These are phyloP conservation scores for Amaranthus tricolor DNA, from an alignment of 179 eudicot genomes.

Conservation along the genomic window DNA sequence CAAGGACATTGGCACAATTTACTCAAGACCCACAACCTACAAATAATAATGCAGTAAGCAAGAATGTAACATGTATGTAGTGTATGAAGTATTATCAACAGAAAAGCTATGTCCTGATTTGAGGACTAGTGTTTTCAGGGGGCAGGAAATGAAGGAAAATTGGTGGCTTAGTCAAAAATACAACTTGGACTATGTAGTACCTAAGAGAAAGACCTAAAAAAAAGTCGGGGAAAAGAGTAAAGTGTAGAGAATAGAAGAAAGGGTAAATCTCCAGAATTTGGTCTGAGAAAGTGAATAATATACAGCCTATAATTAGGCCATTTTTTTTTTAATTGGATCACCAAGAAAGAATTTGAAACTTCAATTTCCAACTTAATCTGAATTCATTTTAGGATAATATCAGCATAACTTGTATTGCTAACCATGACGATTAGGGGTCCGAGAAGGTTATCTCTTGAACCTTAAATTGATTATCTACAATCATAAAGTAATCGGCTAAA, in stretches of 20 bases:
- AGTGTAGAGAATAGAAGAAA: slow-evolving; percentile 5
- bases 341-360: no score
- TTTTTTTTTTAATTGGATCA: no score
- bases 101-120: slow-evolving; percentile 33
- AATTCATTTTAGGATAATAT: no score
- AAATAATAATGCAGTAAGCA: background rate
- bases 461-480: no score
- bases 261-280: slow-evolving; percentile 20
- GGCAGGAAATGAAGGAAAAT: slow-evolving; percentile 13
- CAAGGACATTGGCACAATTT: background rate
- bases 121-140: slow-evolving; percentile 25
- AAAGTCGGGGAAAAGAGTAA: slow-evolving; percentile 2
- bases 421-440: no score
- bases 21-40: background rate
- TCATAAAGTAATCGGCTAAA: no score
- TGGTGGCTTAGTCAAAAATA: slow-evolving; percentile 58
- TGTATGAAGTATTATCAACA: background rate
- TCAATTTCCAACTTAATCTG: no score
- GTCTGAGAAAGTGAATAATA: slow-evolving; percentile 16
- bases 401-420: no score
- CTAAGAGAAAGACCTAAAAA: slow-evolving; percentile 9
- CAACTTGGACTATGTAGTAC: slow-evolving; percentile 30
- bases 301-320: slow-evolving; percentile 9
- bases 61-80: no score
- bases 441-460: no score